Evolutionary conservation across 2,329 filamentous ascomycete species (phyloP).

Genomic region (Claviceps sp.): DNA sequence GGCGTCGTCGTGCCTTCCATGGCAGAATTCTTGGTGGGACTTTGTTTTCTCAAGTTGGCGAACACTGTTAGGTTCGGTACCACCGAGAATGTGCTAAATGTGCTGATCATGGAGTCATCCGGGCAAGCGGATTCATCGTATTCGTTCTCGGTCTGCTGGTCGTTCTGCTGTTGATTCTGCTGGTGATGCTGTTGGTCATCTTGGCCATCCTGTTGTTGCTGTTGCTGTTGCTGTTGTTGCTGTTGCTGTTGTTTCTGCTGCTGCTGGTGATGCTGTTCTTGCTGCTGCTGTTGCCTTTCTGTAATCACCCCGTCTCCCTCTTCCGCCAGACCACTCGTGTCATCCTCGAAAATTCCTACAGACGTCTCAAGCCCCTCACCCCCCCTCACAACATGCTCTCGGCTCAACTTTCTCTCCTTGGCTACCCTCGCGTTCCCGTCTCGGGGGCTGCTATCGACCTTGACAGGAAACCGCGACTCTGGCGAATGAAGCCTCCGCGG

Average conservation of each 20-base stretch:
- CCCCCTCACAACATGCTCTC: constrained; percentile 40
- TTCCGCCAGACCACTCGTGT: constrained; percentile 18
- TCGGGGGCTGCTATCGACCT: constrained; percentile 26
- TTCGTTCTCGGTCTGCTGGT: constrained; percentile 7
- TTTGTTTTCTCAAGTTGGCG: constrained; percentile 52
- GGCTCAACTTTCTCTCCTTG: constrained; percentile 27
- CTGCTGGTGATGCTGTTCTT: too few species aligned
- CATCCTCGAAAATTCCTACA: constrained; percentile 51
- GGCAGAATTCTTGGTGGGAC: constrained; percentile 38
- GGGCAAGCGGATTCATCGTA: constrained; percentile 34
- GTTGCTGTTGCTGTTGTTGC: too few species aligned
- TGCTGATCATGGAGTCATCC: constrained; percentile 66
- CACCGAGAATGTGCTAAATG: constrained; percentile 79
- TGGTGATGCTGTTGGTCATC: constrained; percentile 10
- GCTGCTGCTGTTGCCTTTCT: too few species aligned
- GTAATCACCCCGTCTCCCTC: constrained; percentile 16
- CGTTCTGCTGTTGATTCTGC: not conserved
- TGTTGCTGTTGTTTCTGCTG: too few species aligned
- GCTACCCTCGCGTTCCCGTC: constrained; percentile 10
- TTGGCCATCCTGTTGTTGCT: constrained; percentile 4
- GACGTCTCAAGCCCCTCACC: constrained; percentile 44
- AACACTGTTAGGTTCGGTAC: constrained; percentile 80
- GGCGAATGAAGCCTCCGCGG: constrained; percentile 34
- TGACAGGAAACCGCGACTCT: constrained; percentile 48
- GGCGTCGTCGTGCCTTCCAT: constrained; percentile 23